Percentiles rank a stretch among this genome's conserved stretches.
These are phyloP conservation scores for Daldinia decipiens DNA, from an alignment of 495 filamentous ascomycete genomes.

Conservation along the genomic window DNA sequence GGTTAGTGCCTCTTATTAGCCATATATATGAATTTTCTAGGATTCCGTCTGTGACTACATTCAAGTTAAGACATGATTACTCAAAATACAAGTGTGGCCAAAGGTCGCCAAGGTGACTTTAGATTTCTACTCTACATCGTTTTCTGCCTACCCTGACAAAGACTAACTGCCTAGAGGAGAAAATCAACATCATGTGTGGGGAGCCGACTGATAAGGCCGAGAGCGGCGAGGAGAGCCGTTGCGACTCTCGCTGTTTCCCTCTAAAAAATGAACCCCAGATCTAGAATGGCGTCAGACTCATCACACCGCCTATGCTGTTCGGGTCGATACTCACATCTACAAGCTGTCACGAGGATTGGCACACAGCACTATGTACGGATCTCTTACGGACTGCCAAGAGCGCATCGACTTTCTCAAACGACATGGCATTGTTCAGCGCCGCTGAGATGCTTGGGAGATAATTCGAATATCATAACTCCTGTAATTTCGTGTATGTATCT, in stretches of 20 bases:
- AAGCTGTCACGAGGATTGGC: not conserved
- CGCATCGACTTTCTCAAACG: constrained; percentile 4
- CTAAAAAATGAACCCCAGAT: not conserved
- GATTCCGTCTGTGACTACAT: not conserved
- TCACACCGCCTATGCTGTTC: not conserved
- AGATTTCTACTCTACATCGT: not conserved
- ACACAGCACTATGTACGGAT: not conserved
- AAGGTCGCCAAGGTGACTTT: not conserved
- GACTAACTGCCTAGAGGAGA: not conserved
- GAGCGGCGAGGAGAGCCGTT: not conserved
- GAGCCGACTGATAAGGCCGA: not conserved
- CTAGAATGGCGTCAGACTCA: not conserved
- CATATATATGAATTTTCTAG: not conserved
- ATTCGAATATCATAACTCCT: not conserved
- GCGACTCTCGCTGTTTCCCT: not conserved
- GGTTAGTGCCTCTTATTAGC: not conserved
- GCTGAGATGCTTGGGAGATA: not conserved
- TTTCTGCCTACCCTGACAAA: not conserved
- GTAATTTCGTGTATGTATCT: not conserved
- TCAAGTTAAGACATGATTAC: not conserved
- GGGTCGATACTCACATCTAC: not conserved
- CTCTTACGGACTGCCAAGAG: not conserved
- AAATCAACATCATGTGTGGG: not conserved
- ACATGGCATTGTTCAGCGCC: not conserved
- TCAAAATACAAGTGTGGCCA: not conserved